Base-by-base conservation (phyloP, 2,329 filamentous ascomycete genomes). In the Nemania sp. region DNA sequence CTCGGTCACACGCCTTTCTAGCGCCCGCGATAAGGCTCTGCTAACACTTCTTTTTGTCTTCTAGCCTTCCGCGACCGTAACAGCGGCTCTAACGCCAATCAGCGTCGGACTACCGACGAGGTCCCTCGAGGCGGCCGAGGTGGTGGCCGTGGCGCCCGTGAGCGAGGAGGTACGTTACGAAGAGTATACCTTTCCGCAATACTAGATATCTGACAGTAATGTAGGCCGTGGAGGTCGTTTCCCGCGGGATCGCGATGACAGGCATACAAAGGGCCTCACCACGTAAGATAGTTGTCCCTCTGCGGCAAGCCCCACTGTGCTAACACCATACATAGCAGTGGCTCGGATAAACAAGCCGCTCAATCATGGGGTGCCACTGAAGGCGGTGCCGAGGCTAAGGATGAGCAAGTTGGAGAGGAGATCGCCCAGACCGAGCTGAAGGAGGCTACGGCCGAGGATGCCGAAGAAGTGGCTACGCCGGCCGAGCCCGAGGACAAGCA, bases 11-110 rank as follows among this genome's bases (percentile, higher is more conserved):
- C 11, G 26, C 11, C 6, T 31, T 12, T 31, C 11, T 11, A 11
- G 11, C 9, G 28, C 23, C 23, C 5, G 12, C 42, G 43, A 52
- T 43, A 49, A 33, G 31, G 51, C 37, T n/a, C 11, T 6, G 24
- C 49, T 50, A 23, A 54, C 30, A 3, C n/a, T 14, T 11, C 3
- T 12, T 26, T 51, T 15, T 49, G 7, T 30, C 24, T 23, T 53
- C 22, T 67, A 96, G 92, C 90, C 72, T 94, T 91, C 87, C 90
- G 90, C 73, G 91, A 96, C 79, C 89, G 89, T 72, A 85, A 84
- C 70, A 90, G 87, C 71, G 92, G 91, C 66, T 81, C 84, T 71
- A 81, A 83, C 69, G 87, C 83, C 81, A 97, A 97, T 84, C 90
- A 91, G 68, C 81, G 80, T 73, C 89, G 89, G 76, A 79, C 87